phyloP scores from a whole-genome alignment of 2,329 filamentous ascomycete genomes.

The Orbilia blumenaviensis region DNA sequence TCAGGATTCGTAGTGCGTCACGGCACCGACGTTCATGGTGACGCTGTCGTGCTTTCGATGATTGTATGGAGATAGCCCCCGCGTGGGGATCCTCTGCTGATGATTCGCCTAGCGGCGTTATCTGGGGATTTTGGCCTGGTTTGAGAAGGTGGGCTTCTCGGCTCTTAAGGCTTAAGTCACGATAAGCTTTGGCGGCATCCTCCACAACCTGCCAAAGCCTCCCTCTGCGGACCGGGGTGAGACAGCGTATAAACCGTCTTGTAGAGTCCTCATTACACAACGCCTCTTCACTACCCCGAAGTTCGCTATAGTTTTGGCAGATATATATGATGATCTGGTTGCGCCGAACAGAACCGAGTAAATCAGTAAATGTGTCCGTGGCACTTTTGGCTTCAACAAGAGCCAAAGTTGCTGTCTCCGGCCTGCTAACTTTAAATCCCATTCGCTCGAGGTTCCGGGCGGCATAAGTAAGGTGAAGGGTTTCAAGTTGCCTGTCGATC shows the following conservation, averaged over 20 bases:
- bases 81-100: neutral
- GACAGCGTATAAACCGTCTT: constrained; percentile 37
- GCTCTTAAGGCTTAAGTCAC: constrained; percentile 13
- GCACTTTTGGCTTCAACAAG: constrained; percentile 28
- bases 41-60: constrained; percentile 10
- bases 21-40: neutral
- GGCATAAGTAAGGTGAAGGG: constrained; percentile 39
- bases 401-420: constrained; percentile 14
- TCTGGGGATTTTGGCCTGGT: neutral
- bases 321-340: constrained; percentile 50
- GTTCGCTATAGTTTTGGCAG: constrained; percentile 32
- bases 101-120: neutral
- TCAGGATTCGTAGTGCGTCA: constrained; percentile 56
- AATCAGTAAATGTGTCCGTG: constrained; percentile 18
- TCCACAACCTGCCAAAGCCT: constrained; percentile 38
- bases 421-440: constrained; percentile 25
- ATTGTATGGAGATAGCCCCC: neutral
- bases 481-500: constrained; percentile 26
- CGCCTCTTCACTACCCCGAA: constrained; percentile 23
- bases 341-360: constrained; percentile 21
- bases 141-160: neutral
- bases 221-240: constrained; percentile 30
- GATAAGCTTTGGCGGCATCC: constrained; percentile 18
- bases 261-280: constrained; percentile 37
- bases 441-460: constrained; percentile 35